Evolutionary conservation across 163 green algal species (phyloP), one percentile per base, ranked within the genome.

Genomic region (Volvox carteri): DNA sequence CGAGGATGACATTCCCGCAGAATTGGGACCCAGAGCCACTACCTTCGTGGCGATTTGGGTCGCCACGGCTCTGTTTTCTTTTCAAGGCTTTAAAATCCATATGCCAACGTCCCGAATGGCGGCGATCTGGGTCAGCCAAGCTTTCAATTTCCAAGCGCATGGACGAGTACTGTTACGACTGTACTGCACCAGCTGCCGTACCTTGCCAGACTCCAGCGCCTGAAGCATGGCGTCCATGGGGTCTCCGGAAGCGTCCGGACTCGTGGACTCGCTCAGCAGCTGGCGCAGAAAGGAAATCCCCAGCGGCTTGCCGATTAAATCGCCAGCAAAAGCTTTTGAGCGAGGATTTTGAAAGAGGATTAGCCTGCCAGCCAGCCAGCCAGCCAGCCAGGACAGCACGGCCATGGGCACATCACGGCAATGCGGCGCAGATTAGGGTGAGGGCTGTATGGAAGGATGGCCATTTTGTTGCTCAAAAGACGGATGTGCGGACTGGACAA

Each of bases 311-410:
- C 75, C 75, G 12, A 50, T 30, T 23, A 84, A 4, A 30, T 84
- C 50, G 9, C 75, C 75, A 30, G 30, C 30, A 30, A 44, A 84
- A 4, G 25, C 19, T 52, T 35, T 68, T 18, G 75, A 84, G 1
- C 50, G 48, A 0, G 75, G 75, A 33, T 84, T 84, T 33, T 84
- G 75, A 33, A 84, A 84, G 18, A 84, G 50, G n/a, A 84, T 50
- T 14, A 37, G 33, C 48, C 75, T 84, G 75, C 33, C 54, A 23
- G 54, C 54, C n/a, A n/a, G n/a, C n/a, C n/a, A n/a, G n/a, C n/a
- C n/a, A n/a, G 65, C 58, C 12, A 6, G 58, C 21, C 58, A n/a
- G n/a, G n/a, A n/a, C n/a, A n/a, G n/a, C n/a, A n/a, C n/a, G n/a
- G n/a, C n/a, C n/a, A n/a, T n/a, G n/a, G 67, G 67, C 35, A 52